Evolutionary conservation across 176 grass and related monocot species (phyloP), one percentile per base, ranked within the genome.

Genomic region (Aegilops speltoides): DNA sequence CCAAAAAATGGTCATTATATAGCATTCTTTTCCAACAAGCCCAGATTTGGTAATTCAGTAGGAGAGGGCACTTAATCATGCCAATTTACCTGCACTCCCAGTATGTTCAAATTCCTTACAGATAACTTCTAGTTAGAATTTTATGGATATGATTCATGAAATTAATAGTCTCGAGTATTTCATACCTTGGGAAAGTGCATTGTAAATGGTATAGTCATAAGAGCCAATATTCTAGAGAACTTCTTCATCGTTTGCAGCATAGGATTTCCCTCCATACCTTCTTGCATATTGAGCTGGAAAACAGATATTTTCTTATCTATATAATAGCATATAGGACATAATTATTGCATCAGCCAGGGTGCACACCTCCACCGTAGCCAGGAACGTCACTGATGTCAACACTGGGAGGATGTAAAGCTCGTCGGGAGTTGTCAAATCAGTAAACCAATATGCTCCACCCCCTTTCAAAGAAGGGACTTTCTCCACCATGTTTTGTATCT

Each of bases 401-500:
- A 91, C 92, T 14, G 97, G 94, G 75, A 93, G 87, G 65, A 98
- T 91, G 23, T 87, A 80, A 76, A 91, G 86, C 3, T 82, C 56
- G 12, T 98, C 97, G 25, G 93, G 93, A 45, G 93, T 93, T 20
- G 97, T 98, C 90, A 98, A 89, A 88, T 98, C 97, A 85, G 94
- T 98, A 91, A 98, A 98, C 97, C 97, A 98, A 86, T 96, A 89
- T 65, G 80, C 63, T 77, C 97, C 94, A 80, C 97, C 97, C 81
- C 82, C 92, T 93, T 98, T 98, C 24, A 98, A 73, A 64, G 94
- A 98, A 64, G 94, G 94, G 60, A 96, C 94, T 89, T 99, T 96
- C 82, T 99, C 94, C 79, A 94, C 94, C 94, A 99, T 99, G 62
- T 96, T 96, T 85, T 87, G 84, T 81, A 99, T 99, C 97, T 99